Evolutionary conservation across 2,329 filamentous ascomycete species (phyloP), one percentile per base, ranked within the genome.

Genomic region (Talaromyces funiculosus): DNA sequence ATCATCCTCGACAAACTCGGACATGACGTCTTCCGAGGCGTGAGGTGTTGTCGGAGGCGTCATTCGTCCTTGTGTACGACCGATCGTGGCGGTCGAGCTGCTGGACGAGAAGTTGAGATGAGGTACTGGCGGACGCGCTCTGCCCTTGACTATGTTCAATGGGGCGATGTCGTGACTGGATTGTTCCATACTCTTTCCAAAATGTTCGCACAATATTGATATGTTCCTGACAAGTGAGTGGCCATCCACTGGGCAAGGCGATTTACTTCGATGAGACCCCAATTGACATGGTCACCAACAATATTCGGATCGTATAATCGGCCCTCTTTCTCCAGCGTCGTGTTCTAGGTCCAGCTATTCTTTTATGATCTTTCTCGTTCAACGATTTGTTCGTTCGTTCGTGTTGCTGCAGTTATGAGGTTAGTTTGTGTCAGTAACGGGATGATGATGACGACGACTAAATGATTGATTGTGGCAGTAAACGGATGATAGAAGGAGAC

Each of bases 31-130:
- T 70, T 65, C 62, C 1, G 68, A 86, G 69, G 82, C 82, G 74
- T 87, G 86, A 18, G 90, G 90, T 8, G 90, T 92, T 64, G 87
- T 79, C 43, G 90, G 90, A 29, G 90, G 90, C 53, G 89, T 92
- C 76, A 92, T 88, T 66, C 91, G 86, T 35, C 68, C 67, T 29
- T 70, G 69, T 60, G 38, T 47, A 14, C 60, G 59, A 31, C 53
- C 49, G 53, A 43, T 49, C 22, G 47, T 58, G 37, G 49, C 22
- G 53, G 56, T 59, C 38, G 40, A 53, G 29, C 42, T 57, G 45
- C 40, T 59, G 20, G 49, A 55, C 33, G 62, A 60, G 43, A 63
- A 64, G 24, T 62, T 58, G 31, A 64, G 58, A 43, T 62, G 54
- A 51, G 62, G 61, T 24, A 63, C 59, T 42, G 40, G 57, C 26